A percentile compares a stretch with the other conserved stretches of the same genome.
Conservation (phyloP, 306 rosid species). For the Rosa multiflora region DNA sequence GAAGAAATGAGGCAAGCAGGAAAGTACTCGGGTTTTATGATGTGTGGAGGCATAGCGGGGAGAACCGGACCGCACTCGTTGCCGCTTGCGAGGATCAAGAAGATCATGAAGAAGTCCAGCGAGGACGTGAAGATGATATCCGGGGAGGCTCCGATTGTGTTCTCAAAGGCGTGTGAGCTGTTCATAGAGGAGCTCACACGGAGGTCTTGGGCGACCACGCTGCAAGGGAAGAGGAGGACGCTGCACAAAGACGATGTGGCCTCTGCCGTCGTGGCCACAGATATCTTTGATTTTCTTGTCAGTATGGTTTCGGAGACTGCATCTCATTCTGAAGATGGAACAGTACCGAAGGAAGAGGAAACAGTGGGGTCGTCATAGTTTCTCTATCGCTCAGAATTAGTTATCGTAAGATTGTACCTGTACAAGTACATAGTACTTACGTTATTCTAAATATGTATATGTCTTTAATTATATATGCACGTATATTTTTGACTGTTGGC, state of each 20-base stretch:
- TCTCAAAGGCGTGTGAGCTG: constrained; percentile 78
- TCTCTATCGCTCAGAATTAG: neutral
- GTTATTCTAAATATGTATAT: neutral
- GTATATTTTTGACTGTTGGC: neutral
- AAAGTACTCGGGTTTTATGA: constrained; percentile 51
- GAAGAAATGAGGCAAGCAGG: constrained; percentile 69
- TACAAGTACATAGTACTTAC: neutral
- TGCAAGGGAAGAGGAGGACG: constrained; percentile 62
- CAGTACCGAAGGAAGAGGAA: neutral
- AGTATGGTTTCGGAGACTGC: constrained; percentile 47
- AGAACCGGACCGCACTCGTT: constrained; percentile 55
- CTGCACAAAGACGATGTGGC: constrained; percentile 68
- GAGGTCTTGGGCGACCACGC: constrained; percentile 64
- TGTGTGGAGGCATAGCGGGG: constrained; percentile 36
- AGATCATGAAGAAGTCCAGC: constrained; percentile 69
- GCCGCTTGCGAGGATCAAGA: constrained; percentile 80
- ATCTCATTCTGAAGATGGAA: neutral
- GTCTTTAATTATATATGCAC: neutral
- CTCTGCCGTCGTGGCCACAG: constrained; percentile 61
- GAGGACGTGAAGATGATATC: constrained; percentile 79
- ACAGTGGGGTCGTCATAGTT: neutral
- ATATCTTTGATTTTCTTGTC: constrained; percentile 64
- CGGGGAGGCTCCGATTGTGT: constrained; percentile 65
- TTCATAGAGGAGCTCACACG: constrained; percentile 59
- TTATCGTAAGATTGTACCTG: neutral